Evolutionary conservation across 2,329 filamentous ascomycete genomes (phyloP), one percentile per base, ranked within the genome.

Genomic region (Periconia sp.): DNA sequence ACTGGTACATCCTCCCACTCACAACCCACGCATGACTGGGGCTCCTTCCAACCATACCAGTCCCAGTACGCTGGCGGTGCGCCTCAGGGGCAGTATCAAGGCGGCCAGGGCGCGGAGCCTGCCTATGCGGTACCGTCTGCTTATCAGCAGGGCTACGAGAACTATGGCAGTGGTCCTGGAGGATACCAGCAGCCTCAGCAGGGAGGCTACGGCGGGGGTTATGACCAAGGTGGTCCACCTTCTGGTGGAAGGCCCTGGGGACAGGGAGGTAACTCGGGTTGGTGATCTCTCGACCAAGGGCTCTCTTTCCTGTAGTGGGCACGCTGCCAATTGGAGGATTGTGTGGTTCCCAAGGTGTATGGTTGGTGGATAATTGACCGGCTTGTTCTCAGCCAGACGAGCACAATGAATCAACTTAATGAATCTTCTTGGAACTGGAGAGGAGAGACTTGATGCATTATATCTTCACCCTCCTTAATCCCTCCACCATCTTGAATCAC

Each of bases 71-170:
- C 64, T 2, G 68, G 67, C 17, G 66, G 65, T 31, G 57, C 59
- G n/a, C 61, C 59, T 5, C 55, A 68, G 19, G 65, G 64, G n/a
- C 64, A 71, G 53, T 72, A 65, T 54, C 53, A 60, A 3, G 70
- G 66, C 31, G 69, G 69, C 3, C 62, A 69, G 42, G 69, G 70
- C 10, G 61, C 55, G 7, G 69, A 72, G 47, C 69, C 69, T 9
- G 63, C 63, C 20, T 72, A 71, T 50, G 62, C 62, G 10, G 56
- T 73, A 15, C 70, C 69, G 2, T 73, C 69, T 37, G 64, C 65
- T 15, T 74, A 73, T 57, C 70, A 74, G 55, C 71, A 74, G 50
- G 71, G 71, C 0, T 72, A 70, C 48, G 71, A 74, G 59, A 64
- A 63, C 19, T 66, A 69, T 49, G 41, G 50, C 17, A 33, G 49